Conservation (phyloP, 768 basidiomycete genomes). For the Termitomyces sp. region DNA sequence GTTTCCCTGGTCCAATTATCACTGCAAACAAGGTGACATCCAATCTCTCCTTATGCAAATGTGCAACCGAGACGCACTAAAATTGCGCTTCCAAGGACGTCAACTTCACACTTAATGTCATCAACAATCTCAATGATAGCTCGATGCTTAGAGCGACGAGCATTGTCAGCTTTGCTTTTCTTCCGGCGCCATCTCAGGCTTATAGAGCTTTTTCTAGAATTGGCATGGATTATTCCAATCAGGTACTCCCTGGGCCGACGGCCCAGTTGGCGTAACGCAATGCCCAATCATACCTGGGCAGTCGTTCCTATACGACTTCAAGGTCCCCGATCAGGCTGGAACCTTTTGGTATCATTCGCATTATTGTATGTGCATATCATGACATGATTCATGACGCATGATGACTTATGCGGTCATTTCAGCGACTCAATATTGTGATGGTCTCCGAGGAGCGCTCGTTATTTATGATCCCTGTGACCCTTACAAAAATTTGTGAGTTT, state of each 20-base stretch:
- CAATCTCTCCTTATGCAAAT: not conserved
- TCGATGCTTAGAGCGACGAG: not conserved
- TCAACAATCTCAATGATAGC: not conserved
- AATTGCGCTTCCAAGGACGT: not conserved
- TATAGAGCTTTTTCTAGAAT: not conserved
- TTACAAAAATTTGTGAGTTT: not conserved
- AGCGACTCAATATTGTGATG: slow-evolving; percentile 11
- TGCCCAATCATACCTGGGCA: not conserved
- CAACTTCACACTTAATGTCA: not conserved
- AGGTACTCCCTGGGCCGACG: not conserved
- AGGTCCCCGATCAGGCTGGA: not conserved
- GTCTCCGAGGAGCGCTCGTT: slow-evolving; percentile 8
- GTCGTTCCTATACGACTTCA: not conserved
- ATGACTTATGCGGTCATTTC: not conserved
- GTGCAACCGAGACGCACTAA: not conserved
- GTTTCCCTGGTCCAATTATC: not conserved
- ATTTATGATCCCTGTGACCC: slow-evolving; percentile 31
- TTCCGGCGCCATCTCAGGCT: not conserved
- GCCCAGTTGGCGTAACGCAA: not conserved
- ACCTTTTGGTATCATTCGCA: slow-evolving; percentile 5
- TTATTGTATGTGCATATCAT: not conserved
- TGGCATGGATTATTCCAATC: slow-evolving; percentile 1
- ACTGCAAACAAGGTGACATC: not conserved
- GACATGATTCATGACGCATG: not conserved
- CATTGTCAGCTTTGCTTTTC: not conserved